Evolutionary conservation across 2,329 filamentous ascomycete genomes (phyloP).

Genomic region (Monilinia fructigena): DNA sequence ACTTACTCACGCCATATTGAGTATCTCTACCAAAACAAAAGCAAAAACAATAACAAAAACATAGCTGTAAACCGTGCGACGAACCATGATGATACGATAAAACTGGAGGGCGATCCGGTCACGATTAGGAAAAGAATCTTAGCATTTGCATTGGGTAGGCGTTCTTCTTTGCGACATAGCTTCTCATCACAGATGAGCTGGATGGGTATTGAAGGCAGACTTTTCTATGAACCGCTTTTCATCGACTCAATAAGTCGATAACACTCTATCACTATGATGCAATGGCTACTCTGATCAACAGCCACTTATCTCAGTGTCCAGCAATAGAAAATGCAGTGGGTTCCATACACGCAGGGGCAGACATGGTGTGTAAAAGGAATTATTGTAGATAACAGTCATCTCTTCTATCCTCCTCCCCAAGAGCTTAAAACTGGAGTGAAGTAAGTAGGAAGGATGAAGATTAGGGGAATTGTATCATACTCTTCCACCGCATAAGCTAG

Average conservation of each 20-base stretch:
- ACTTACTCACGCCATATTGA: not conserved
- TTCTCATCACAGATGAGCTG: not conserved
- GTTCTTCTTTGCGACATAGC: constrained; percentile 1
- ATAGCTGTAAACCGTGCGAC: constrained; percentile 3
- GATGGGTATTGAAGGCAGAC: not conserved
- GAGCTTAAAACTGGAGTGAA: too few relatives aligned
- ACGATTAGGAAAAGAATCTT: constrained; percentile 7
- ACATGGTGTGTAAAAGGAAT: not conserved
- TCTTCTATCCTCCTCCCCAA: not conserved
- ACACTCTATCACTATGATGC: constrained; percentile 10
- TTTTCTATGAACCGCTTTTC: not conserved
- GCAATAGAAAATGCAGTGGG: not conserved
- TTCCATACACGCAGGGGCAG: not conserved
- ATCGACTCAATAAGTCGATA: not conserved
- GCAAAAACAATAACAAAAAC: not conserved
- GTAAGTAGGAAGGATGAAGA: not conserved
- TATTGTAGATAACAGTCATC: constrained; percentile 8
- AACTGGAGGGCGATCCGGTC: constrained; percentile 3
- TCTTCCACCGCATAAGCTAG: not conserved
- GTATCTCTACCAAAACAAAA: constrained; percentile 9
- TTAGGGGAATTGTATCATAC: constrained; percentile 7
- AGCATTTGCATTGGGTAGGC: constrained; percentile 17
- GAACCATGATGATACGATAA: constrained; percentile 23
- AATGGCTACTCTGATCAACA: not conserved
- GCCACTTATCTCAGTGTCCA: not conserved